These are phyloP conservation scores for Oidium heveae DNA, from an alignment of 2,329 filamentous ascomycete genomes.

Conservation along the genomic window DNA sequence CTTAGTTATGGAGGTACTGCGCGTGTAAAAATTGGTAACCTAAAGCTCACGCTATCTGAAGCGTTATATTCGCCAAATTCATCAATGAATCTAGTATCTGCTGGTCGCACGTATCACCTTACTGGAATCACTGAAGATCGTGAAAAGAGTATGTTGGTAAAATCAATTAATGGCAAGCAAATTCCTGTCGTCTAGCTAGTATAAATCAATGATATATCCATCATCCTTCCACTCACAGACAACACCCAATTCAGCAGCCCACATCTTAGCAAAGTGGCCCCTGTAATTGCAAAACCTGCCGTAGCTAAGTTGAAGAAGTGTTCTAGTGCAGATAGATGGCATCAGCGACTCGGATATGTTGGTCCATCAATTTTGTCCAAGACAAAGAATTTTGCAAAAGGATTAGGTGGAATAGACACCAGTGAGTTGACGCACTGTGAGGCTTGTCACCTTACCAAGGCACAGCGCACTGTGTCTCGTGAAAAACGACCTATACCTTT, in stretches of 20 bases:
- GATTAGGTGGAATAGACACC: constrained; percentile 15
- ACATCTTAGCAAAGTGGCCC: neutral
- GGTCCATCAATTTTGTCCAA: neutral
- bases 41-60: neutral
- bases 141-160: neutral
- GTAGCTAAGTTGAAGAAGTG: neutral
- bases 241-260: neutral
- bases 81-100: neutral
- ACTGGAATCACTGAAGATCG: neutral
- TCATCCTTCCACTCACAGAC: neutral
- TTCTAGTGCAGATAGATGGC: neutral
- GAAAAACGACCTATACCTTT: neutral
- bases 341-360: neutral
- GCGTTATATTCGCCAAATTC: neutral
- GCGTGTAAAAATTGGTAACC: neutral
- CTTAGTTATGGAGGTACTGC: neutral
- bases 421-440: neutral
- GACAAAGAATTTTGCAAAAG: neutral
- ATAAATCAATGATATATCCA: neutral
- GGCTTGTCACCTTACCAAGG: neutral
- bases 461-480: neutral
- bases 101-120: neutral
- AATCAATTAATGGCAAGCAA: neutral
- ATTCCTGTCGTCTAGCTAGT: neutral
- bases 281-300: neutral